These are phyloP conservation scores for Aspergillus mulundensis DNA, from an alignment of 495 filamentous ascomycete species.

Conservation along the genomic window DNA sequence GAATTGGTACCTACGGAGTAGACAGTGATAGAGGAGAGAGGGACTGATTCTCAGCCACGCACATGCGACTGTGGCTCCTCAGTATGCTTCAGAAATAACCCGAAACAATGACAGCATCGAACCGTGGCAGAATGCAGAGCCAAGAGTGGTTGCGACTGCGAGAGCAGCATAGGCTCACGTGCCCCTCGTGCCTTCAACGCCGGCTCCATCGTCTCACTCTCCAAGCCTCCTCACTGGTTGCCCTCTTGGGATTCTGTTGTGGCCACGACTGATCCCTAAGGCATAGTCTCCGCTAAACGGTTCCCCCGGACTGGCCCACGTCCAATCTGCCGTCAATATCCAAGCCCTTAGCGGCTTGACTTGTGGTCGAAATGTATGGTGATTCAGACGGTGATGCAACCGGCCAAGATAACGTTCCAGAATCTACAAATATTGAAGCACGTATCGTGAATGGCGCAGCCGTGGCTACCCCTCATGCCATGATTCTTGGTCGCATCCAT, in stretches of 20 bases:
- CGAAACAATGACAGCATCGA: neutral
- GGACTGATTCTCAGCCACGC: constrained; percentile 5
- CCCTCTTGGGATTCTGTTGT: neutral
- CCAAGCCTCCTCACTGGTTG: neutral
- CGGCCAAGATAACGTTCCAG: constrained; percentile 18
- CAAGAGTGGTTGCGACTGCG: neutral
- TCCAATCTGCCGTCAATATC: constrained; percentile 10
- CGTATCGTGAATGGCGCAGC: constrained; percentile 5
- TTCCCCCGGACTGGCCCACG: neutral
- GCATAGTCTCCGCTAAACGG: neutral
- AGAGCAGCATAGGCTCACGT: constrained; percentile 11
- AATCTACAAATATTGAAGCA: constrained; percentile 8
- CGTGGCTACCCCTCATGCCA: constrained; percentile 14
- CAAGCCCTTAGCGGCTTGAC: constrained; percentile 16
- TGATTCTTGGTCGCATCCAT: constrained; percentile 1
- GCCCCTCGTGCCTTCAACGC: neutral
- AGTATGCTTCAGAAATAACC: neutral
- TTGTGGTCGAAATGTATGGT: constrained; percentile 1
- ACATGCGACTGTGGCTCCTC: neutral
- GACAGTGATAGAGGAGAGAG: no score
- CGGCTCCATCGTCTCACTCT: neutral
- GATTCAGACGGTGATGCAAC: constrained; percentile 13
- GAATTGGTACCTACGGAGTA: no score
- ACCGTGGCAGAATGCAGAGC: neutral
- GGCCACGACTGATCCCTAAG: neutral